Base-by-base conservation (phyloP, 73 alveolate species). In the Paramecium octaurelia region DNA sequence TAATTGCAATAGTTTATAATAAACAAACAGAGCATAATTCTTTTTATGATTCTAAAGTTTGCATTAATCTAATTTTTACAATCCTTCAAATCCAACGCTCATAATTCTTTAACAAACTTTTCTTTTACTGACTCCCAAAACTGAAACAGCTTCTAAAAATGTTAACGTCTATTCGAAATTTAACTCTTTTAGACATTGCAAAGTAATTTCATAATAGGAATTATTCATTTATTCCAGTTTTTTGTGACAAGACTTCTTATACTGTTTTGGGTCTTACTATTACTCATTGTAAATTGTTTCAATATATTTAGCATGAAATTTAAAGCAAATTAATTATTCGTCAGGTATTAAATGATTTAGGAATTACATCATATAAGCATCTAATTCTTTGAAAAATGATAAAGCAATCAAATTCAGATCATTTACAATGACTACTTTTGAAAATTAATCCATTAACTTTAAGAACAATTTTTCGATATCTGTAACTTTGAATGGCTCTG, bases 61-160 rank as follows among this genome's bases (percentile, higher is more conserved):
- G 18, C 73, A 44, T 44, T 80, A n/a, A 1, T 80, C 34, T 7
- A 24, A 18, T 44, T 80, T 80, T 4, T 80, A 4, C 24, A 80
- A 48, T 46, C 91, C 91, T 44, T 80, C 38, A 24, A 80, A 23
- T 46, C 91, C 91, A 31, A 80, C 57, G 8, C 44, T 44, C 27
- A 80, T 21, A 43, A 80, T 24, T 44, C 31, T 40, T 80, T 80
- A 80, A 27, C 91, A 80, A 46, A 80, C 91, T 44, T 80, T 80
- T 80, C 91, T 80, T 48, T 80, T 80, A 8, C 91, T 80, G 44
- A 80, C 43, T 24, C 91, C 91, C 23, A 80, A 80, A 43, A 80
- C 91, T 20, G 76, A 43, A 11, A 64, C 91, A 9, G 70, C 46
- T 20, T 40, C 75, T 23, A 80, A 80, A 0, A 80, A 42, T 23